These are phyloP conservation scores for Penicillium sp. DNA, from an alignment of 2,329 filamentous ascomycete species.

Conservation along the genomic window DNA sequence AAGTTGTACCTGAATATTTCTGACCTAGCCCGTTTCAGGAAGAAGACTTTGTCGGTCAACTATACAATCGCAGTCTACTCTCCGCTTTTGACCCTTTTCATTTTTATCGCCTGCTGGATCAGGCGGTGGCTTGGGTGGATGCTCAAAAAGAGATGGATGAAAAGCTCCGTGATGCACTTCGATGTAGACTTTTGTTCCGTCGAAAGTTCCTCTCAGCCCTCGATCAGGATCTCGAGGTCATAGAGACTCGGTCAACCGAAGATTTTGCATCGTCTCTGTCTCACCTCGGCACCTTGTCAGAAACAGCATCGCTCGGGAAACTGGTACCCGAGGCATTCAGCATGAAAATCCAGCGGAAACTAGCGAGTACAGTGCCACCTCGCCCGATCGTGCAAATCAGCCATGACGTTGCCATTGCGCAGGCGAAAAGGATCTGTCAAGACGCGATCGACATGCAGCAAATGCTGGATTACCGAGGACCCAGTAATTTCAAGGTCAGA, in stretches of 20 bases:
- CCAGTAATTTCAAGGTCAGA: conserved; percentile 63
- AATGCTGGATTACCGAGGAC: conserved; percentile 61
- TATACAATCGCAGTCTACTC: conserved; percentile 74
- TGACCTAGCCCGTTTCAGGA: conserved; percentile 53
- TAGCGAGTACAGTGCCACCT: conserved; percentile 90
- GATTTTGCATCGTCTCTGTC: conserved; percentile 33
- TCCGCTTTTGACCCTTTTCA: conserved; percentile 54
- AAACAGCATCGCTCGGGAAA: conserved; percentile 57
- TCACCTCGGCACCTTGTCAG: conserved; percentile 52
- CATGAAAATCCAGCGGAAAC: conserved; percentile 78
- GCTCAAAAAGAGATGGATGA: conserved; percentile 31
- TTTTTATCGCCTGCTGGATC: conserved; percentile 51
- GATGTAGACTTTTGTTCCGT: conserved; percentile 61
- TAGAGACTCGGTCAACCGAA: conserved; percentile 27
- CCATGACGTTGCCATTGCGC: conserved; percentile 63
- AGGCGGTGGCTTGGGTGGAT: conserved; percentile 51
- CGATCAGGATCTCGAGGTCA: conserved; percentile 32
- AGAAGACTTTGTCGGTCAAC: conserved; percentile 92
- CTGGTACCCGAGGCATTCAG: conserved; percentile 76
- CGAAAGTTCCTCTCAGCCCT: conserved; percentile 43
- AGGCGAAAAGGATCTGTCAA: conserved; percentile 63
- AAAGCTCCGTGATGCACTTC: conserved; percentile 51
- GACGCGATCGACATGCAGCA: conserved; percentile 65
- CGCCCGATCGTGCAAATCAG: conserved; percentile 75
- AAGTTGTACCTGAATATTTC: conserved; percentile 1